These are phyloP conservation scores for Alternaria brassicae DNA, from an alignment of 2,329 filamentous ascomycete species.

Conservation along the genomic window DNA sequence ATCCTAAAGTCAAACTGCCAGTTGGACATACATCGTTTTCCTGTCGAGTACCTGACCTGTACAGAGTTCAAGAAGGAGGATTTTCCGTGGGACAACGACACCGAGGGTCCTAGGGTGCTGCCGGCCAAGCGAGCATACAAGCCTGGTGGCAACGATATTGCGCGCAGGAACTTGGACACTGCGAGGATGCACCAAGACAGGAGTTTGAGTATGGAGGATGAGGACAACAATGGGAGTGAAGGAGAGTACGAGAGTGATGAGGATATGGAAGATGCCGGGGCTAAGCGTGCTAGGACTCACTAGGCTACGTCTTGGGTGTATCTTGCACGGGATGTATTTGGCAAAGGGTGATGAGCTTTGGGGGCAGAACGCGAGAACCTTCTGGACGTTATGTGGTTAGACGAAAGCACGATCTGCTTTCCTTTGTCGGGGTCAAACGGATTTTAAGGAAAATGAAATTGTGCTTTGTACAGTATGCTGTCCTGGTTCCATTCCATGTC, in stretches of 20 bases:
- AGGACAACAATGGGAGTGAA: constrained; percentile 1
- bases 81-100: constrained; percentile 50
- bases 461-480: constrained; percentile 36
- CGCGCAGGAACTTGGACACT: constrained; percentile 31
- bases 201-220: constrained; percentile 9
- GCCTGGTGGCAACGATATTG: constrained; percentile 40
- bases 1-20: constrained; percentile 53
- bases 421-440: constrained; percentile 5
- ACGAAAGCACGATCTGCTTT: neutral
- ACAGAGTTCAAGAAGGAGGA: constrained; percentile 50
- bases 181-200: constrained; percentile 21
- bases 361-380: neutral
- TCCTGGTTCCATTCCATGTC: neutral
- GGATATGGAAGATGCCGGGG: neutral
- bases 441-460: constrained; percentile 22
- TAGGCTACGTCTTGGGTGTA: neutral
- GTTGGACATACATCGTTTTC: constrained; percentile 48
- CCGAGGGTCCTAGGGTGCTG: constrained; percentile 3
- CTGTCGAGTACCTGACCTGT: constrained; percentile 56
- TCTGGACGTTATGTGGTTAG: neutral
- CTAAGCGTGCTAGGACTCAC: constrained; percentile 7
- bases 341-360: neutral
- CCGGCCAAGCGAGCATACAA: constrained; percentile 28
- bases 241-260: constrained; percentile 18
- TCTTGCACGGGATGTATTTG: neutral